Base-by-base conservation (phyloP, 2,329 filamentous ascomycete genomes). In the Aspergillus flavus region DNA sequence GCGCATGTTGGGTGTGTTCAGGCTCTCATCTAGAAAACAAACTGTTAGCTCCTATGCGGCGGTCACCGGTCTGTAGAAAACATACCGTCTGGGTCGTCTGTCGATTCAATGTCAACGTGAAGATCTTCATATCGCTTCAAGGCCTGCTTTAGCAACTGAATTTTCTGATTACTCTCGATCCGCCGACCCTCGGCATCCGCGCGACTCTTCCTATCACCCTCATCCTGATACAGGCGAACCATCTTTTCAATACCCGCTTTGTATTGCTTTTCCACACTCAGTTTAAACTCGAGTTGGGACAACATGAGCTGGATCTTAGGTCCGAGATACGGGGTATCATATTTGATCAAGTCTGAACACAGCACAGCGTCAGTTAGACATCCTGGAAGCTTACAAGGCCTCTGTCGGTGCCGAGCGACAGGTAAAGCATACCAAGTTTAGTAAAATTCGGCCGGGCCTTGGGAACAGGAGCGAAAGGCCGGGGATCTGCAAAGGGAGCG, bases 231-330 rank as follows among this genome's bases (percentile, higher is more conserved):
- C 41, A 99, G 84, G 77, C 95, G 93, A 54, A 97, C 92, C 95
- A 99, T 98, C 83, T 99, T 99, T 80, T 99, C 95, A 71, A 99
- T 95, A 66, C 95, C 95, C 75, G 96, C 96, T 69, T 98, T 93
- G 80, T 99, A 99, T 80, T 99, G 95, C 77, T 97, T 96, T 78
- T 99, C 95, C 32, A 99, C 95, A 69, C 95, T 97, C 65, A 99
- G 86, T 82, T 99, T 99, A 84, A 99, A 99, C 79, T 98, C 93
- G 67, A 99, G 90, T 79, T 99, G 95, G 55, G 95, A 96, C 74
- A 99, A 84, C 95, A 99, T 99, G 74, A 98, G 91, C 82, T 99
- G 95, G 74, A 99, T 99, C 70, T 96, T 93, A 64, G 95, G 94
- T 39, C 95, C 95, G 66, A 99, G 89, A 77, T 97, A 92, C 21